Evolutionary conservation across 192 early-diverging fungal species (phyloP), one percentile per base, ranked within the genome.

Genomic region (Backusella mclennaniae): DNA sequence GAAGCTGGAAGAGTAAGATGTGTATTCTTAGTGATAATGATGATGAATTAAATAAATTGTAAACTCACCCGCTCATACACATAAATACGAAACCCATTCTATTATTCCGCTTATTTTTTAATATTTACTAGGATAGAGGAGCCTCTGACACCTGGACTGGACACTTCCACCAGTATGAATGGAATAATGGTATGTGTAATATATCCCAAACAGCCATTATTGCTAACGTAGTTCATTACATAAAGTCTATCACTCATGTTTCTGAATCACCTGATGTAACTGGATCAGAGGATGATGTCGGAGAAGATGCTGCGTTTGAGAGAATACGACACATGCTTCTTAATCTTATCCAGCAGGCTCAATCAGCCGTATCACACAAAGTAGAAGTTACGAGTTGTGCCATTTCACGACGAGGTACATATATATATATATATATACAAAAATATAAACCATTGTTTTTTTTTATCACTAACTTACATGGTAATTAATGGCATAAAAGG

Each of bases 321-420:
- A 53, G 69, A 63, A 29, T 77, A 21, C 46, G 69, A 33, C 19
- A 21, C 35, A 77, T 77, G 76, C 36, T 77, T 8, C 44, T 59
- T 26, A 56, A 53, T 15, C 59, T 77, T 21, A 77, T 77, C 35
- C 69, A 77, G 19, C 76, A 77, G 49, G 76, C 76, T 46, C 69
- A 77, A 71, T 39, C n/a, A 39, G 69, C 76, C 9, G 46, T 77
- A 41, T 52, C 42, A 38, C 69, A 53, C 29, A 77, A 77, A 31
- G 41, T 44, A 35, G 72, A 77, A 67, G 31, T 67, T 21, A 67
- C 56, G 23, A 63, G n/a, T 63, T 23, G 56, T 29, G 12, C 12
- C 12, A 63, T 63, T 63, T 63, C 56, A 70, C 21, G 56, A 63
- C 21, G 56, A 29, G 56, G 56, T 63, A 67, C 36, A 36, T 67